phyloP scores from a whole-genome alignment of 2,329 filamentous ascomycete species.

The Scopulariopsis brevicaulis region DNA sequence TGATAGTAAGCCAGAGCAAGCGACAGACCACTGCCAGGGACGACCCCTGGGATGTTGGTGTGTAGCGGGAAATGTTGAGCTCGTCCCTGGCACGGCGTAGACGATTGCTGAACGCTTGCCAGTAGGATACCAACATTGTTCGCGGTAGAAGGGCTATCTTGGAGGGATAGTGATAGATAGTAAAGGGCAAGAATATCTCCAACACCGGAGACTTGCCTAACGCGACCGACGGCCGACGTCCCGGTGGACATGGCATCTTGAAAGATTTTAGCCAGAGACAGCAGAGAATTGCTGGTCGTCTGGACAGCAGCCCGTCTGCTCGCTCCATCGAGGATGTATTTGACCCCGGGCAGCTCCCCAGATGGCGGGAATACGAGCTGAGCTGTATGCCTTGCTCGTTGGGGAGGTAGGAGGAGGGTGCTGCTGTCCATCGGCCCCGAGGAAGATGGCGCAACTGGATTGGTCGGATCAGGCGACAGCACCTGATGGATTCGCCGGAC shows the following conservation, averaged over 20 bases:
- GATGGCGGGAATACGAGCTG: slow-evolving; percentile 68
- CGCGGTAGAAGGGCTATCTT: slow-evolving; percentile 92
- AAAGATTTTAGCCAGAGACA: slow-evolving; percentile 94
- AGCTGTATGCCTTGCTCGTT: slow-evolving; percentile 72
- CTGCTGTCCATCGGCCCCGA: neutral
- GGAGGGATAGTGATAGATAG: slow-evolving; percentile 86
- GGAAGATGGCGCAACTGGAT: neutral
- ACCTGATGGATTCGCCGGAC: slow-evolving; percentile 68
- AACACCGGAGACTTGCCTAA: slow-evolving; percentile 61
- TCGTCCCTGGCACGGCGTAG: neutral
- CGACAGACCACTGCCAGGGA: slow-evolving; percentile 75
- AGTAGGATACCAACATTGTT: slow-evolving; percentile 97
- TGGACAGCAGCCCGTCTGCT: slow-evolving; percentile 73
- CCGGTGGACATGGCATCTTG: slow-evolving; percentile 87
- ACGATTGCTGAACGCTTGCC: slow-evolving; percentile 74
- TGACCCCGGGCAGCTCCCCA: slow-evolving; percentile 70
- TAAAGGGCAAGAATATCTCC: slow-evolving; percentile 90
- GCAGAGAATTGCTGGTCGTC: slow-evolving; percentile 87
- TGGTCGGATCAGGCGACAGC: slow-evolving; percentile 33
- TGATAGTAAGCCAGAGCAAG: slow-evolving; percentile 91
- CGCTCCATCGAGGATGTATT: slow-evolving; percentile 57
- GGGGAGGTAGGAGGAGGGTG: slow-evolving; percentile 71
- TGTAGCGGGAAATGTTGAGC: slow-evolving; percentile 6
- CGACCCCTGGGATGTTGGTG: slow-evolving; percentile 61
- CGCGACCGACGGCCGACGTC: slow-evolving; percentile 37